Evolutionary conservation across 345 rosid genomes (phyloP), one percentile per base, ranked within the genome.

Genomic region (Camelina neglecta): DNA sequence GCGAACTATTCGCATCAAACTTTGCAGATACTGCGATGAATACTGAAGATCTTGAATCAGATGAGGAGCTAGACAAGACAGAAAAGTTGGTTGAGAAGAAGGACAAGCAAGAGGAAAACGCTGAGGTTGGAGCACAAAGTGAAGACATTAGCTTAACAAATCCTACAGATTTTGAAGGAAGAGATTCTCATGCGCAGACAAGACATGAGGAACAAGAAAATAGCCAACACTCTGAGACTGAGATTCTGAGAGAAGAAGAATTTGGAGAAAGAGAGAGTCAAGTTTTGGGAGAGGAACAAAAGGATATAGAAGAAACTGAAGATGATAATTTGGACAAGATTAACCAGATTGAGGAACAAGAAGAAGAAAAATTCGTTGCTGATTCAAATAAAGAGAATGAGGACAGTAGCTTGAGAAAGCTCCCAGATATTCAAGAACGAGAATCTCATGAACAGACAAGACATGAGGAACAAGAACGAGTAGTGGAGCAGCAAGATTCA

Each of bases 291-390:
- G 31, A 29, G 31, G 31, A 29, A 29, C 31, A 29, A 47, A n/a
- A 75, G 18, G 62, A 60, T 13, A 8, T n/a, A 18, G 53, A 68
- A 13, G 48, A 39, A 35, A 35, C 38, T 75, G 56, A 35, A 7
- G 38, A 35, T 7, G 7, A 50, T 41, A 8, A 45, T 31, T 23
- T 66, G 2, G 51, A 67, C 7, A 50, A 45, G 23, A 59, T 6
- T 67, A 36, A 60, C 6, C 45, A 75, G 20, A 59, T 9, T 65
- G 59, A 57, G 23, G 77, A 60, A 60, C 62, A 69, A 39, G 67
- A 69, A 6, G 55, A 75, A 51, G 45, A 60, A 39, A 35, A 6
- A 35, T 7, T 35, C 38, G 38, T 50, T 24, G 60, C 13, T 11
- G 36, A 54, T 42, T 31, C 56, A 42, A 18, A 26, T 44, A 18